phyloP scores from a whole-genome alignment of 352 stramenopile species.

The Pseudoperonospora humuli region DNA sequence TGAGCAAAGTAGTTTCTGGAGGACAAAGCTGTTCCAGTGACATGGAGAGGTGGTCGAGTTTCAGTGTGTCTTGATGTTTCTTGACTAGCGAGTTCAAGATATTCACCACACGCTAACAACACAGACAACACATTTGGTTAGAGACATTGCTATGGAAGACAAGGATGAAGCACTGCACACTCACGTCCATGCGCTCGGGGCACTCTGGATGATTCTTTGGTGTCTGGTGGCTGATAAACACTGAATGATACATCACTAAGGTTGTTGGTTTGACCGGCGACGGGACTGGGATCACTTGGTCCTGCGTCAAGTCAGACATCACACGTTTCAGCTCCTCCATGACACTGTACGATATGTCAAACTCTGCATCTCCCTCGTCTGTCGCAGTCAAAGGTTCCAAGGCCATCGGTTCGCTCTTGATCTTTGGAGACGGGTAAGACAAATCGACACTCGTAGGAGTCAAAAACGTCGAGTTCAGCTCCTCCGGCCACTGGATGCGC shows the following conservation, averaged over 20 bases:
- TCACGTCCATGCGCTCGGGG: slow-evolving; percentile 69
- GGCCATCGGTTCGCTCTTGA: slow-evolving; percentile 32
- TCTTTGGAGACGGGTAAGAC: not conserved
- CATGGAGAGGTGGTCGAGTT: slow-evolving; percentile 57
- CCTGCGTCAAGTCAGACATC: slow-evolving; percentile 70
- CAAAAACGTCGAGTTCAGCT: slow-evolving; percentile 46
- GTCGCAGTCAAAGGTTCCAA: slow-evolving; percentile 2
- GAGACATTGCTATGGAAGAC: slow-evolving; percentile 1
- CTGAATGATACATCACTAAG: slow-evolving; percentile 72
- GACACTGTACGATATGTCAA: slow-evolving; percentile 18
- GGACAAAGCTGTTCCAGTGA: slow-evolving; percentile 69
- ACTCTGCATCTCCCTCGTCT: slow-evolving; percentile 15
- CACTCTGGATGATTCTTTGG: slow-evolving; percentile 78
- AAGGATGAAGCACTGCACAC: slow-evolving; percentile 9
- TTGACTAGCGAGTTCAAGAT: slow-evolving; percentile 56
- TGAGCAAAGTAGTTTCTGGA: slow-evolving; percentile 62
- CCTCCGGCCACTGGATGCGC: slow-evolving; percentile 49
- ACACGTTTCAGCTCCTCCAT: slow-evolving; percentile 74
- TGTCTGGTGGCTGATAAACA: slow-evolving; percentile 81
- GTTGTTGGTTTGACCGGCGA: slow-evolving; percentile 39
- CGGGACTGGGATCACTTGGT: slow-evolving; percentile 24
- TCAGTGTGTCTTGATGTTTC: slow-evolving; percentile 55
- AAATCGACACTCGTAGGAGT: slow-evolving; percentile 12
- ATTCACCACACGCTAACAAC: slow-evolving; percentile 54
- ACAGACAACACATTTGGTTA: slow-evolving; percentile 10